Evolutionary conservation across 176 grass and related monocot species (phyloP).

Genomic region (Oryza officinalis): DNA sequence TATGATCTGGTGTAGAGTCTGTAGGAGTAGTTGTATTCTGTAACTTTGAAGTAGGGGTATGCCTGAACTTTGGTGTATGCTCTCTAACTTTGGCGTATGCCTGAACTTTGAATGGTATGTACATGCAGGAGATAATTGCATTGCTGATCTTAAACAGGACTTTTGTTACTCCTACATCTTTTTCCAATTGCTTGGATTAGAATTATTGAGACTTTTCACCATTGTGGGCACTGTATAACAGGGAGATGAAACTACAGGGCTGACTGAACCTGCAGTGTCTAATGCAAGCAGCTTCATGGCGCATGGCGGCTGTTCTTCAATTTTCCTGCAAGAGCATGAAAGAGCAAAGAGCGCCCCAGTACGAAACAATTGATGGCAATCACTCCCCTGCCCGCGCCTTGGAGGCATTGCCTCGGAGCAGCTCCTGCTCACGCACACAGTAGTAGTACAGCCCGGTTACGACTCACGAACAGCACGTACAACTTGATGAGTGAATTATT

Average conservation of each 20-base stretch:
- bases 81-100: neutral
- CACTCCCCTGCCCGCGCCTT: neutral
- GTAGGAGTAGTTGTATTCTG: neutral
- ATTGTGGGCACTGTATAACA: neutral
- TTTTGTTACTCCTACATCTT: neutral
- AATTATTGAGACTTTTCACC: neutral
- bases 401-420: neutral
- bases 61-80: neutral
- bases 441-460: neutral
- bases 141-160: neutral
- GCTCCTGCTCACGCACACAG: neutral
- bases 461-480: neutral
- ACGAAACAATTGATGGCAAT: neutral
- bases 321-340: neutral
- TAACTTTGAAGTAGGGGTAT: neutral
- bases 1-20: neutral
- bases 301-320: neutral
- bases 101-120: neutral
- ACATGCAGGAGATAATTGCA: neutral
- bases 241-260: neutral
- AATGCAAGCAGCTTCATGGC: neutral
- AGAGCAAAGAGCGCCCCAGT: neutral
- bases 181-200: neutral
- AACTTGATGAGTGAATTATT: neutral
- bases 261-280: neutral